Percentiles rank a stretch among this genome's conserved stretches.
These are phyloP conservation scores for Penicillium verhagenii DNA, from an alignment of 495 filamentous ascomycete species.

Conservation along the genomic window DNA sequence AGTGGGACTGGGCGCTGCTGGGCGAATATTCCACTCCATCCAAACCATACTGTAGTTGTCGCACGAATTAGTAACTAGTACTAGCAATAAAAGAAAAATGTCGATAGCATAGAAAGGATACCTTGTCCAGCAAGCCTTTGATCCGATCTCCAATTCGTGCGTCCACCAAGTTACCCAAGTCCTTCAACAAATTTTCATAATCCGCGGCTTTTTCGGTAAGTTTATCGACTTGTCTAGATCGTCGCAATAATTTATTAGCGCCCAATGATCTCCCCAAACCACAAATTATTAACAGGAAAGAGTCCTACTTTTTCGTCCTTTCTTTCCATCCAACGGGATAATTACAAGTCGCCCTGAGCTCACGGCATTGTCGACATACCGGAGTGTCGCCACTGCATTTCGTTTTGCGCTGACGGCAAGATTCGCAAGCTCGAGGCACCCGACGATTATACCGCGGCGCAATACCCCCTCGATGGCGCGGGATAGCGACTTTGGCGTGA, in stretches of 20 bases:
- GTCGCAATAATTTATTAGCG: slow-evolving; percentile 2
- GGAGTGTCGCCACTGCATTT: slow-evolving; percentile 63
- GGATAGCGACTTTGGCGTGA: slow-evolving; percentile 49
- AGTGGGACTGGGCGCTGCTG: slow-evolving; percentile 33
- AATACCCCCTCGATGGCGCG: slow-evolving; percentile 34
- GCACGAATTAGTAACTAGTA: no score
- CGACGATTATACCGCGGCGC: slow-evolving; percentile 42
- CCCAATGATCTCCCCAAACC: slow-evolving; percentile 7
- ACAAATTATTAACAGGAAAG: not conserved
- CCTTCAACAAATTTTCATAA: slow-evolving; percentile 48
- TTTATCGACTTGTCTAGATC: slow-evolving; percentile 35
- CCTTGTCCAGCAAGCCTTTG: slow-evolving; percentile 41
- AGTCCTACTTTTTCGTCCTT: slow-evolving; percentile 51
- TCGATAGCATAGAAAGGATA: slow-evolving; percentile 12
- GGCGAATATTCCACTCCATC: slow-evolving; percentile 27
- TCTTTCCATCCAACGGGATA: slow-evolving; percentile 61
- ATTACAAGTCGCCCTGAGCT: slow-evolving; percentile 47
- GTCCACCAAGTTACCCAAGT: slow-evolving; percentile 36
- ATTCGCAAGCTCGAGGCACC: slow-evolving; percentile 64
- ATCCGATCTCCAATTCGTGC: slow-evolving; percentile 36
- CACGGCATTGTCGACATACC: slow-evolving; percentile 56
- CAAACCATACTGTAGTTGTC: slow-evolving; percentile 14
- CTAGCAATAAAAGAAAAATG: not conserved
- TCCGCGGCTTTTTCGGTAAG: slow-evolving; percentile 49
- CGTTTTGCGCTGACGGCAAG: slow-evolving; percentile 66